Percentiles rank a stretch among this genome's conserved stretches.
phyloP scores from a whole-genome alignment of 1,284 basidiomycete genomes.

The Marasmius tenuissimus region DNA sequence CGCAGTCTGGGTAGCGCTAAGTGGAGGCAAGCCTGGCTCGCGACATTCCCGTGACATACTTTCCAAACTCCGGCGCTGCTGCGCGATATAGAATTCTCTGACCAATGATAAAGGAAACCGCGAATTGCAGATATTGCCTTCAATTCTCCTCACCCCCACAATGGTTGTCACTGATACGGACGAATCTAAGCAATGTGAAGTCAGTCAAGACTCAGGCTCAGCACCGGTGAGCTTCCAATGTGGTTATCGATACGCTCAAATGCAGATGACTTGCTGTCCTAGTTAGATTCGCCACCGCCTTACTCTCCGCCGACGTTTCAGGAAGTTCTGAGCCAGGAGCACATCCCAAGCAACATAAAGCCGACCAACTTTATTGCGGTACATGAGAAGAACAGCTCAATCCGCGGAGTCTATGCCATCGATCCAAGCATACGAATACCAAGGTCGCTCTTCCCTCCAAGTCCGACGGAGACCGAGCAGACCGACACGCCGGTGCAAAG shows the following conservation, averaged over 20 bases:
- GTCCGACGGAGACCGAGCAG: background rate
- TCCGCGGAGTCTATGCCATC: background rate
- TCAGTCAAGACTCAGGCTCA: background rate
- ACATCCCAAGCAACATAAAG: background rate
- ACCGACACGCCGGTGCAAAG: background rate
- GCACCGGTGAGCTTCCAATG: background rate
- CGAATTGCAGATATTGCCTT: too few relatives aligned
- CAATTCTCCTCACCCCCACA: too few relatives aligned
- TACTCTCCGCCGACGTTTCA: background rate
- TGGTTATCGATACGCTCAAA: background rate
- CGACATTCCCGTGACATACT: too few relatives aligned
- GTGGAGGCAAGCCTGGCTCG: too few relatives aligned
- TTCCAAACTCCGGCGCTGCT: too few relatives aligned
- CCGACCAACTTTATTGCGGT: background rate
- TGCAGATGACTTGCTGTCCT: background rate
- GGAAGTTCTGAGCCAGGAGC: background rate
- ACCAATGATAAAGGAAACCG: too few relatives aligned
- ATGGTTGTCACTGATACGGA: too few relatives aligned
- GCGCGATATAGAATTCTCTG: too few relatives aligned
- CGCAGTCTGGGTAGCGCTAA: too few relatives aligned
- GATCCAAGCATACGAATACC: background rate
- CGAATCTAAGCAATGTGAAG: too few relatives aligned
- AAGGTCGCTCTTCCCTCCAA: background rate
- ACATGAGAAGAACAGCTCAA: background rate
- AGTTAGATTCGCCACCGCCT: constrained; percentile 19